Conservation (phyloP, 495 filamentous ascomycete species). For the Parmelia sp. region DNA sequence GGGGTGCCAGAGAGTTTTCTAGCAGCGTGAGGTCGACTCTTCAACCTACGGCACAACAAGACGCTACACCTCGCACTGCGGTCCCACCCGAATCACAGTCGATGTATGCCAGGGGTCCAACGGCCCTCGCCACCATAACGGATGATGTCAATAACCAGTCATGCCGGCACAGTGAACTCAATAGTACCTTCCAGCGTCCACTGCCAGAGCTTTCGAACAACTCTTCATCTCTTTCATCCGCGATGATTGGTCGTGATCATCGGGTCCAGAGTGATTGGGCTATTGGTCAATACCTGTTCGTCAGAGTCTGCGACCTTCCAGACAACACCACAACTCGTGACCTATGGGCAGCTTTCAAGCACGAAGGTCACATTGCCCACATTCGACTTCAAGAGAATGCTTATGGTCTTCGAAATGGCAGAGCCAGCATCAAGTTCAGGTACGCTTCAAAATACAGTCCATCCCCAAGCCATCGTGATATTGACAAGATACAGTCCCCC, state of each 20-base stretch:
- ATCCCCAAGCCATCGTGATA: neutral
- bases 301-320: conserved; percentile 36
- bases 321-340: conserved; percentile 30
- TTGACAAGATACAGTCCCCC: conserved; percentile 34
- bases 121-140: neutral
- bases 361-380: conserved; percentile 37
- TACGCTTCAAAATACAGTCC: conserved; percentile 22
- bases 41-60: neutral
- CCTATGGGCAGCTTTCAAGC: conserved; percentile 37
- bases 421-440: conserved; percentile 42
- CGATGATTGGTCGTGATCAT: neutral
- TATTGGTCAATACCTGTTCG: conserved; percentile 35
- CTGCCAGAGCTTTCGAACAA: neutral
- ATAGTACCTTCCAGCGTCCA: neutral
- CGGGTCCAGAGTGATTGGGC: conserved; percentile 31
- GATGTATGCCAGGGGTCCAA: neutral
- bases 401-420: conserved; percentile 27
- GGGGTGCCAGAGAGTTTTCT: neutral
- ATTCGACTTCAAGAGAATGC: conserved; percentile 43
- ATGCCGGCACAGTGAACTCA: neutral
- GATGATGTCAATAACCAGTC: neutral
- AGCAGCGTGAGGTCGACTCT: conserved; percentile 4
- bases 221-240: neutral
- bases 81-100: conserved; percentile 1
- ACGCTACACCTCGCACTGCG: neutral